Conservation (phyloP, 352 stramenopile genomes). For the Globisporangium solare region DNA sequence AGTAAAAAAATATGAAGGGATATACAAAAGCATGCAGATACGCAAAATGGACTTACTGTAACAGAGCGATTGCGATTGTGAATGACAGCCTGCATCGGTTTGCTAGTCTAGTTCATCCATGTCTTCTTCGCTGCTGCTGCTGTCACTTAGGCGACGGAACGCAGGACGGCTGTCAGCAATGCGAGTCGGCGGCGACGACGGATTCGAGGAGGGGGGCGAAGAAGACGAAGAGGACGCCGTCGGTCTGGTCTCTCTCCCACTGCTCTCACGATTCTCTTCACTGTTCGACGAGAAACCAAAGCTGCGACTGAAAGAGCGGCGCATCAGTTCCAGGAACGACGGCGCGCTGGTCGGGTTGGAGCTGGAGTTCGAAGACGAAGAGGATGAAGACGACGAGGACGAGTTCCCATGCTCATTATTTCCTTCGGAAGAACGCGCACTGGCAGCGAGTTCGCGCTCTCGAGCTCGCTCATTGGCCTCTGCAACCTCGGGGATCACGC, state of each 20-base stretch:
- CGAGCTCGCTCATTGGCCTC: constrained; percentile 35
- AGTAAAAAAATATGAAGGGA: too few relatives aligned
- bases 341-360: constrained; percentile 14
- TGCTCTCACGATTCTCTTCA: not conserved
- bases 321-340: constrained; percentile 46
- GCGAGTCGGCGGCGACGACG: constrained; percentile 12
- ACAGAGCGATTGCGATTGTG: too few relatives aligned
- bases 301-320: constrained; percentile 33
- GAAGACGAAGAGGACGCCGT: constrained; percentile 31
- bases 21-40: too few relatives aligned
- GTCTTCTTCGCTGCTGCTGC: constrained; percentile 43
- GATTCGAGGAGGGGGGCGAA: constrained; percentile 24
- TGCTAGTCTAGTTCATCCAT: constrained; percentile 62
- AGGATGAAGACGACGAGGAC: constrained; percentile 25
- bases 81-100: too few relatives aligned
- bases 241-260: constrained; percentile 13
- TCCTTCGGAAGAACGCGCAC: not conserved
- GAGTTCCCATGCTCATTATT: constrained; percentile 21
- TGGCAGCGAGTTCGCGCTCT: constrained; percentile 16
- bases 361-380: not conserved
- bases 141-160: constrained; percentile 14
- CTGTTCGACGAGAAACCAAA: constrained; percentile 18
- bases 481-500: constrained; percentile 64
- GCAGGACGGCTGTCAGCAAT: too few relatives aligned
- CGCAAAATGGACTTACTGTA: too few relatives aligned